Conservation (phyloP, 2,329 filamentous ascomycete genomes). For the Aspergillus sergii region DNA sequence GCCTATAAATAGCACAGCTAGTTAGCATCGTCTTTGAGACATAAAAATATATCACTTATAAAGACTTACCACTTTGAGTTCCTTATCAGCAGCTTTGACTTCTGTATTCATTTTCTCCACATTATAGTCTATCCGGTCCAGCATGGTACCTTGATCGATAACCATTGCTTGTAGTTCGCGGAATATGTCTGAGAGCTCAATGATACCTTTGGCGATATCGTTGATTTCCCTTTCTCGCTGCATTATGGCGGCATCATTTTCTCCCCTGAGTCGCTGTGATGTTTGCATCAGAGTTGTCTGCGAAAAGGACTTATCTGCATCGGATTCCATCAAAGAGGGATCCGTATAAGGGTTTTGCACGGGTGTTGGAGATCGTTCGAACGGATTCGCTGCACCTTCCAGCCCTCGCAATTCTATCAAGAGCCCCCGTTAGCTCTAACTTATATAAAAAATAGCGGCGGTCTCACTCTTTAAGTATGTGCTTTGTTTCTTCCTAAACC, state of each 20-base stretch:
- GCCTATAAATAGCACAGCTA: slow-evolving; percentile 47
- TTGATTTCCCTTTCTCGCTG: slow-evolving; percentile 97
- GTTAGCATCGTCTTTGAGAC: not conserved
- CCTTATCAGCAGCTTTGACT: slow-evolving; percentile 89
- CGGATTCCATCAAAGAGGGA: slow-evolving; percentile 87
- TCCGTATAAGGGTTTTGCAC: slow-evolving; percentile 72
- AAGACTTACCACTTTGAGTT: slow-evolving; percentile 70
- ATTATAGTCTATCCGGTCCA: slow-evolving; percentile 97
- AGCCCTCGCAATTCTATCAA: slow-evolving; percentile 71
- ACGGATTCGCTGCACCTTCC: slow-evolving; percentile 61
- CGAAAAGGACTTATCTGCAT: slow-evolving; percentile 89
- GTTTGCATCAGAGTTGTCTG: slow-evolving; percentile 85
- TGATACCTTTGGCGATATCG: slow-evolving; percentile 96
- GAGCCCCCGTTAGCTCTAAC: slow-evolving; percentile 14
- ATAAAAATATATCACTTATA: not conserved
- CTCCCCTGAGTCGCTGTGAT: slow-evolving; percentile 56
- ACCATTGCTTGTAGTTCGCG: slow-evolving; percentile 95
- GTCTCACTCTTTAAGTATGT: slow-evolving; percentile 85
- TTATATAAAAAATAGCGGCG: not conserved
- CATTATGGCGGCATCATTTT: slow-evolving; percentile 80
- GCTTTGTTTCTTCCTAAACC: slow-evolving; percentile 96
- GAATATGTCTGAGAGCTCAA: slow-evolving; percentile 94
- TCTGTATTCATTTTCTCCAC: slow-evolving; percentile 94
- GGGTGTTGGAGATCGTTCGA: slow-evolving; percentile 53
- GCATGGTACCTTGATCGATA: slow-evolving; percentile 85